Evolutionary conservation across 495 filamentous ascomycete species (phyloP).

Genomic region (Diplogelasinospora grovesii): DNA sequence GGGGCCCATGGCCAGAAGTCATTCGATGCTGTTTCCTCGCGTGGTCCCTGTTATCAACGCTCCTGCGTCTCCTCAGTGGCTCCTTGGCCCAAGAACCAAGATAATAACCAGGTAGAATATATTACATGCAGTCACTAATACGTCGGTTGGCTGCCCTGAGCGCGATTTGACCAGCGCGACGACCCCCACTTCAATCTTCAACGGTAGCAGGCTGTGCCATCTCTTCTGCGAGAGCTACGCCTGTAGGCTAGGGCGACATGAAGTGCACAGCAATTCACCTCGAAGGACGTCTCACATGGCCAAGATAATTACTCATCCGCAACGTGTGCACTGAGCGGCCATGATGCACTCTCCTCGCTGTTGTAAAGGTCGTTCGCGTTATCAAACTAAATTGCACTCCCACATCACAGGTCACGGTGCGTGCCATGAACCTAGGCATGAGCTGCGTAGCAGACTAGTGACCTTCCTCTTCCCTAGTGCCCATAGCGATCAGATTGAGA

Average conservation of each 20-base stretch:
- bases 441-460: no score
- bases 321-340: neutral
- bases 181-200: constrained; percentile 10
- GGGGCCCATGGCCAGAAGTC: constrained; percentile 3
- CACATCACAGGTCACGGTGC: no score
- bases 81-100: constrained; percentile 22
- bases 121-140: constrained; percentile 13
- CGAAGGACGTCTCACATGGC: constrained; percentile 17
- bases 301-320: neutral
- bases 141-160: neutral
- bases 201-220: constrained; percentile 8
- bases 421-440: no score
- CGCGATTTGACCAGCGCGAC: neutral
- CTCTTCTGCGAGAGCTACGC: constrained; percentile 2
- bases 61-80: constrained; percentile 2
- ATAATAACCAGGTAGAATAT: constrained; percentile 9
- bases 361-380: no score
- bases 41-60: constrained; percentile 3
- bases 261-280: no score
- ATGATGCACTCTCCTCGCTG: constrained; percentile 1
- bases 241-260: no score
- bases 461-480: no score
- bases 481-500: no score
- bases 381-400: no score
- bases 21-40: neutral